These are phyloP conservation scores for Mycena crocata DNA, from an alignment of 768 basidiomycete genomes.

Conservation along the genomic window DNA sequence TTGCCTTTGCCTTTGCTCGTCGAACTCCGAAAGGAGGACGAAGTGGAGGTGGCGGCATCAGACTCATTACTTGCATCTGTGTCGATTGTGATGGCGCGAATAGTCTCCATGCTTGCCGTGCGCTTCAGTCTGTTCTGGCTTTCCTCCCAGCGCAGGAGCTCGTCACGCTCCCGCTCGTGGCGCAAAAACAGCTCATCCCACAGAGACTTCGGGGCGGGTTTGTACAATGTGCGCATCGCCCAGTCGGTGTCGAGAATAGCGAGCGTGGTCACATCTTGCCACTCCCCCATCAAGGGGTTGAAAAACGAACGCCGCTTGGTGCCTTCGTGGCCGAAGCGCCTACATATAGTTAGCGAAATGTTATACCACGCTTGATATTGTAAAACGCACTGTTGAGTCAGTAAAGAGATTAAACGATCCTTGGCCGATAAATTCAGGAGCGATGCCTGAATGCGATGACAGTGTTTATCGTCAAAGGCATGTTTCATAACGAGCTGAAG, in stretches of 20 bases:
- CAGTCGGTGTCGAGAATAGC: slow-evolving; percentile 74
- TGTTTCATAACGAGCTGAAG: slow-evolving; percentile 56
- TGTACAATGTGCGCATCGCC: slow-evolving; percentile 49
- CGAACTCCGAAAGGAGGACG: not conserved
- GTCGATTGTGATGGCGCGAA: slow-evolving; percentile 38
- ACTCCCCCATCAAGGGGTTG: slow-evolving; percentile 55
- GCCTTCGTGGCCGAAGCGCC: slow-evolving; percentile 75
- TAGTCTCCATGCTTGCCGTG: slow-evolving; percentile 56
- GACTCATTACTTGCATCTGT: slow-evolving; percentile 5
- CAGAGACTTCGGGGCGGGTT: slow-evolving; percentile 51
- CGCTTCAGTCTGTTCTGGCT: slow-evolving; percentile 41
- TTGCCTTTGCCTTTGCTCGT: slow-evolving; percentile 28
- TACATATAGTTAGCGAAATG: slow-evolving; percentile 34
- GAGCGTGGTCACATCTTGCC: slow-evolving; percentile 72
- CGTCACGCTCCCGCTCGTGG: slow-evolving; percentile 68
- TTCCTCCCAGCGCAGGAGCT: slow-evolving; percentile 65
- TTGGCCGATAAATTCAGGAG: slow-evolving; percentile 59
- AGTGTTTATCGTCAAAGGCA: slow-evolving; percentile 58
- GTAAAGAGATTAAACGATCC: slow-evolving; percentile 57
- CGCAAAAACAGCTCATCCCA: slow-evolving; percentile 75
- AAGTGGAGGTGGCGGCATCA: not conserved
- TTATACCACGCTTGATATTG: not conserved
- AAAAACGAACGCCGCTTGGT: slow-evolving; percentile 66
- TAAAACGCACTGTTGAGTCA: slow-evolving; percentile 54
- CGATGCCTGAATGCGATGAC: slow-evolving; percentile 66